These are phyloP conservation scores for Colletotrichum trifolii DNA, from an alignment of 2,329 filamentous ascomycete species.

Conservation along the genomic window DNA sequence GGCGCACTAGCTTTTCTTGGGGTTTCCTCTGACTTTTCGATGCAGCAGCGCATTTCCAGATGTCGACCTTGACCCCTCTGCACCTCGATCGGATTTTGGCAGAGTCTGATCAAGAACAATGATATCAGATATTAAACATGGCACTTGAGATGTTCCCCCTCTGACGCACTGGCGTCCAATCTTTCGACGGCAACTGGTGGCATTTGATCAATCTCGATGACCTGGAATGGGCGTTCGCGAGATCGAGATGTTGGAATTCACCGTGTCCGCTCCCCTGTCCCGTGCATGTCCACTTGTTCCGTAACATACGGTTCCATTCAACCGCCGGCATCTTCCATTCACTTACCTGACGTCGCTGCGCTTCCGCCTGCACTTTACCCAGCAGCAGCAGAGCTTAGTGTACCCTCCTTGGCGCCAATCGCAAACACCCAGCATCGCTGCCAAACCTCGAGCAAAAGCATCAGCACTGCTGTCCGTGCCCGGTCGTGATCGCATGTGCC, in stretches of 20 bases:
- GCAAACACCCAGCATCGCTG: neutral
- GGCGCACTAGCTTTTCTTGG: slow-evolving; percentile 13
- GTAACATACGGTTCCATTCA: slow-evolving; percentile 28
- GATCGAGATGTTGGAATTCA: slow-evolving; percentile 35
- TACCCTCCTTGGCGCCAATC: neutral
- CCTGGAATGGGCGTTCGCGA: slow-evolving; percentile 35
- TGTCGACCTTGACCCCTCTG: slow-evolving; percentile 20
- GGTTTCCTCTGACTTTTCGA: slow-evolving; percentile 28
- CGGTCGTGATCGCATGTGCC: slow-evolving; percentile 23
- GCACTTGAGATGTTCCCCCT: slow-evolving; percentile 22
- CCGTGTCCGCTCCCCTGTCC: slow-evolving; percentile 12
- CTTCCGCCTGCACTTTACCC: neutral
- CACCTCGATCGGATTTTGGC: slow-evolving; percentile 22
- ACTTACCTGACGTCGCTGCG: neutral
- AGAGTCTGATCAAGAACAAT: slow-evolving; percentile 28
- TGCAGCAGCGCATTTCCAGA: slow-evolving; percentile 29
- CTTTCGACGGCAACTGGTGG: slow-evolving; percentile 24
- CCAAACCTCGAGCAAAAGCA: slow-evolving; percentile 3
- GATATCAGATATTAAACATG: slow-evolving; percentile 33
- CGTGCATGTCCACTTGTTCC: slow-evolving; percentile 1
- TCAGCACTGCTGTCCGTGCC: slow-evolving; percentile 18
- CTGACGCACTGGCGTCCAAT: slow-evolving; percentile 33
- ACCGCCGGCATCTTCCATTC: slow-evolving; percentile 2
- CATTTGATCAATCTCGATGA: slow-evolving; percentile 37
- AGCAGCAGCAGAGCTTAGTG: neutral